Percentiles rank a stretch among this genome's conserved stretches.
Conservation (phyloP, 352 stramenopile species). For the Globisporangium acanthophoron region DNA sequence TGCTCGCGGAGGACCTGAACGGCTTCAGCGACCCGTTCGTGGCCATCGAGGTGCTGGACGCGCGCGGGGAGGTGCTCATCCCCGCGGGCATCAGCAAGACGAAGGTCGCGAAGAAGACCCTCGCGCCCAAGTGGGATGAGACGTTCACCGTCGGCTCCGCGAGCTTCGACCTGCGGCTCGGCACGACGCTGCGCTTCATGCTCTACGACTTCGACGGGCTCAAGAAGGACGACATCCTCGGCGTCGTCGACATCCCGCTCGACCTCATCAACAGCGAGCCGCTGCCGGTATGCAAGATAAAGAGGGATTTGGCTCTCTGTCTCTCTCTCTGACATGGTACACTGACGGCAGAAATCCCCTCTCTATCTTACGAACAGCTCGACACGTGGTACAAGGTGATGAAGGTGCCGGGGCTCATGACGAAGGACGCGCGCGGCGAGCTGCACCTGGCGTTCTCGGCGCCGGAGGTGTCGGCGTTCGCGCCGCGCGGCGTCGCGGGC, state of each 20-base stretch:
- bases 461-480: constrained; percentile 1
- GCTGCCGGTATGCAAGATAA: constrained; percentile 9
- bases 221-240: constrained; percentile 56
- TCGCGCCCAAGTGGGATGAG: constrained; percentile 47
- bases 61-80: constrained; percentile 32
- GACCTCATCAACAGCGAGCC: constrained; percentile 29
- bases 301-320: no score
- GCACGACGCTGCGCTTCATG: constrained; percentile 54
- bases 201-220: constrained; percentile 57
- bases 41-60: constrained; percentile 46
- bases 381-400: constrained; percentile 47
- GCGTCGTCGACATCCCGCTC: constrained; percentile 63
- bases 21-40: constrained; percentile 75
- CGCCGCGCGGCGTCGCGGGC: neutral
- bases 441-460: constrained; percentile 38
- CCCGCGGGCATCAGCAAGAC: constrained; percentile 40
- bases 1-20: constrained; percentile 61
- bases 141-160: constrained; percentile 36
- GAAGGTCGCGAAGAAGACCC: constrained; percentile 38
- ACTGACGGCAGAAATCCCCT: neutral
- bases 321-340: no score
- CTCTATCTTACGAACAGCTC: constrained; percentile 3
- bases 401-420: constrained; percentile 41
- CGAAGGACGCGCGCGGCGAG: constrained; percentile 50
- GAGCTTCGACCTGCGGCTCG: constrained; percentile 50